phyloP scores from a whole-genome alignment of 2,329 filamentous ascomycete species.

The Pseudogymnoascus sp. region DNA sequence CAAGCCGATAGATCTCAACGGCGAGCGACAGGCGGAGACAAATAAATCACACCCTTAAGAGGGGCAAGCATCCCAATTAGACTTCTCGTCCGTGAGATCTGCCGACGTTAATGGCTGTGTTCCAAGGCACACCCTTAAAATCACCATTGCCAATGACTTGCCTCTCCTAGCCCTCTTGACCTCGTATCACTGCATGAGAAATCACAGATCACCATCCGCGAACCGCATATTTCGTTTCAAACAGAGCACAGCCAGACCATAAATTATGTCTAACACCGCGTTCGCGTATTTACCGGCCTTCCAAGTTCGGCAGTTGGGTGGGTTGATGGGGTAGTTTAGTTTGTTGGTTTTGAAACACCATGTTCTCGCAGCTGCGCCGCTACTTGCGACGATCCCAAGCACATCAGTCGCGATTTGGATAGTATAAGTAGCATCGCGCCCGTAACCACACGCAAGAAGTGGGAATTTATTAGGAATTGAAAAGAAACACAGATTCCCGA shows the following conservation, averaged over 20 bases:
- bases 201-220: background rate
- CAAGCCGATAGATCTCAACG: background rate
- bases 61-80: background rate
- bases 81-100: background rate
- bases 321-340: background rate
- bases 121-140: background rate
- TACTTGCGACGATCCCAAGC: background rate
- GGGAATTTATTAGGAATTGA: slow-evolving; percentile 3
- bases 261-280: background rate
- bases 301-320: slow-evolving; percentile 1
- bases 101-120: background rate
- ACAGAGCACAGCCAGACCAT: background rate
- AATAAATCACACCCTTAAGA: background rate
- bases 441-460: background rate
- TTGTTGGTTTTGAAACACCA: background rate
- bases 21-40: background rate
- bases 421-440: background rate
- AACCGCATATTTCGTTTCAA: background rate
- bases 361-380: background rate
- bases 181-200: background rate
- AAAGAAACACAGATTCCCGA: background rate
- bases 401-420: background rate
- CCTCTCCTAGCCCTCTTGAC: background rate
- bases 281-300: background rate
- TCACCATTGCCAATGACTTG: background rate